These are phyloP conservation scores for Erysimum pusillum DNA, from an alignment of 441 rosid genomes.

Conservation along the genomic window DNA sequence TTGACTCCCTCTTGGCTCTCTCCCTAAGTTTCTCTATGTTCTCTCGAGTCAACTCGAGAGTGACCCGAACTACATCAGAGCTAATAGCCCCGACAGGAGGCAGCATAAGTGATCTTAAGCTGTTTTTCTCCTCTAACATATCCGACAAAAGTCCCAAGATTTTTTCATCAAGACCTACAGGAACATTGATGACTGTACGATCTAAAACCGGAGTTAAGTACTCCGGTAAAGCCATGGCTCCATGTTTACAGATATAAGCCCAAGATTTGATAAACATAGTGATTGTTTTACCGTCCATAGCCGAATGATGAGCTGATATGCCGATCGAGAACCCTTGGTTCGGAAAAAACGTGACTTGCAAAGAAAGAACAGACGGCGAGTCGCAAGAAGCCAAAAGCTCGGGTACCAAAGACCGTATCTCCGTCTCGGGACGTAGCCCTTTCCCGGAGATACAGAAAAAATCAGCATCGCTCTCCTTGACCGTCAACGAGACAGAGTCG, in stretches of 20 bases:
- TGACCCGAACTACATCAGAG: not conserved
- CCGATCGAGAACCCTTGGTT: constrained; percentile 36
- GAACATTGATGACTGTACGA: constrained; percentile 15
- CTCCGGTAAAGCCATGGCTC: not conserved
- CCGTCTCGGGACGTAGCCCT: constrained; percentile 19
- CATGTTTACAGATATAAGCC: constrained; percentile 38
- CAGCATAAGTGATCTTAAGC: constrained; percentile 13
- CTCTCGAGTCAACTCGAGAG: constrained; percentile 10
- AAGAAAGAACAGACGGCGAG: not conserved
- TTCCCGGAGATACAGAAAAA: not conserved
- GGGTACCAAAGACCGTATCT: constrained; percentile 30
- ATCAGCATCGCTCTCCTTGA: constrained; percentile 20
- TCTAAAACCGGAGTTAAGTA: constrained; percentile 25
- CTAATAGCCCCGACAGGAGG: not conserved
- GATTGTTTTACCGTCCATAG: constrained; percentile 21
- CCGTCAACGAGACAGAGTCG: constrained; percentile 20
- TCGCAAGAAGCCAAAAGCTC: not conserved
- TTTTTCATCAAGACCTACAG: not conserved
- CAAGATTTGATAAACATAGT: constrained; percentile 29
- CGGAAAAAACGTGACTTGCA: constrained; percentile 31
- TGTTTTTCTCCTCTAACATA: not conserved
- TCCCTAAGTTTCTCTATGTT: constrained; percentile 29
- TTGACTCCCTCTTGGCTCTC: constrained; percentile 22
- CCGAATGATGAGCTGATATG: constrained; percentile 18
- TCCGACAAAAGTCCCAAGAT: not conserved